Base-by-base conservation (phyloP, 2,329 filamentous ascomycete species). In the Sporothrix mexicana region DNA sequence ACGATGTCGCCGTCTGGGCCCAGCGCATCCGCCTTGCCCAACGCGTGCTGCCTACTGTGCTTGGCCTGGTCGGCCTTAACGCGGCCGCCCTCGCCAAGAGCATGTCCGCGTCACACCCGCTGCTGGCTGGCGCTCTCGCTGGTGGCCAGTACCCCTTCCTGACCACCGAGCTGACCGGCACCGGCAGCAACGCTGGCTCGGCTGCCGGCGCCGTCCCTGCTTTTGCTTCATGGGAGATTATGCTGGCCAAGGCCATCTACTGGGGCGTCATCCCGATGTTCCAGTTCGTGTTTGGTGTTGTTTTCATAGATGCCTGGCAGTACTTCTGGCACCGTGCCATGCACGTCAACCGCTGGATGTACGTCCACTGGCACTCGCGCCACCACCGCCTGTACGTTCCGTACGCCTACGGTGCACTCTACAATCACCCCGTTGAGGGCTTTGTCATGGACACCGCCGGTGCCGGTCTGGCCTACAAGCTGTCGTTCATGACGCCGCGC, bases 361-460 rank as follows among this genome's bases (percentile, higher is more conserved):
- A 98, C 86, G 93, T 91, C 75, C 92, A 91, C 71, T 96, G 98
- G 84, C 96, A 98, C 84, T 95, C 95, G 64, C 91, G 95, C 74
- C 96, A 99, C 82, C 96, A 99, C 85, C 92, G 95, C 55, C 90
- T 99, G 47, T 98, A 99, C 81, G 96, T 98, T 2, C 96, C 96
- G 2, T 99, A 98, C 81, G 96, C 96, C 2, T 99, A 95, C 81
- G 96, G 96, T 73, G 96, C 96, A 20, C 88, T 98, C 12, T 99
- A 98, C 87, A 98, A 98, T 82, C 95, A 98, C 80, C 95, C 95
- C 0, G 85, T 98, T 67, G 96, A 98, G 83, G 95, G 95, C 10
- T 97, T 99, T 80, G 86, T 97, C 49, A 88, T 98, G 75, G 96
- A 99, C 80, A 98, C 95, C 0, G 87, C 94, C 15, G 95, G 96